Percentiles rank a stretch among this genome's conserved stretches.
These are phyloP conservation scores for Diphasiastrum complanatum DNA, from an alignment of 83 land plant genomes.

Conservation along the genomic window DNA sequence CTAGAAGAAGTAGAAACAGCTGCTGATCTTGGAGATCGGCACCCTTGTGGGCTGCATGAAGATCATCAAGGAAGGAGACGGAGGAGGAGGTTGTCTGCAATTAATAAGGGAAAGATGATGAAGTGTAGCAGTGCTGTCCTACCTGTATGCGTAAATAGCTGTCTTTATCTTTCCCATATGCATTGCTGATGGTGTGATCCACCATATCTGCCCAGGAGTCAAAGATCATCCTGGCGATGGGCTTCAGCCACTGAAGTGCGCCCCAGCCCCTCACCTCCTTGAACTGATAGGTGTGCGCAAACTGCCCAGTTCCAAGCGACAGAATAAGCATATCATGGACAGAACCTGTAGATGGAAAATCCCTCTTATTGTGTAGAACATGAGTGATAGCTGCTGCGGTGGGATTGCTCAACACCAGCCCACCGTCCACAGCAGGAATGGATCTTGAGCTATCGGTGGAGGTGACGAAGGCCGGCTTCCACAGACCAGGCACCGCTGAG, in stretches of 20 bases:
- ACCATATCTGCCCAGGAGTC: conserved; percentile 77
- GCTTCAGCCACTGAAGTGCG: conserved; percentile 40
- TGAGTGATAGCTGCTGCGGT: conserved; percentile 86
- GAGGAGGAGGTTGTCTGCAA: too few species aligned
- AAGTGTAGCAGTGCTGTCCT: not conserved
- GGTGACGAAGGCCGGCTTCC: conserved; percentile 39
- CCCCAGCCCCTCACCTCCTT: conserved; percentile 38
- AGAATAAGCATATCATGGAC: conserved; percentile 73
- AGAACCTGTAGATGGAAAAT: conserved; percentile 61
- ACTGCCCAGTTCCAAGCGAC: conserved; percentile 69
- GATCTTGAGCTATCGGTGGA: conserved; percentile 73
- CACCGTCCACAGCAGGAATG: conserved; percentile 78
- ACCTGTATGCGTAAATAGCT: conserved; percentile 77
- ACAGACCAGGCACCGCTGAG: conserved; percentile 62
- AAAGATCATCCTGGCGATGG: conserved; percentile 51
- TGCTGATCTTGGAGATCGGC: too few species aligned
- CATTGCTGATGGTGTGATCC: conserved; percentile 64
- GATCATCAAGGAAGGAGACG: too few species aligned
- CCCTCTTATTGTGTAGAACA: conserved; percentile 72
- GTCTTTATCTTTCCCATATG: conserved; percentile 50
- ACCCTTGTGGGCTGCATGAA: too few species aligned
- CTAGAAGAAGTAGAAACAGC: too few species aligned
- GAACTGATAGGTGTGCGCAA: conserved; percentile 19
- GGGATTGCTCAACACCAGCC: conserved; percentile 88
- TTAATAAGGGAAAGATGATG: too few species aligned